Evolutionary conservation across 345 rosid species (phyloP), one percentile per base, ranked within the genome.

Genomic region (Eucalyptus erythrocorys): DNA sequence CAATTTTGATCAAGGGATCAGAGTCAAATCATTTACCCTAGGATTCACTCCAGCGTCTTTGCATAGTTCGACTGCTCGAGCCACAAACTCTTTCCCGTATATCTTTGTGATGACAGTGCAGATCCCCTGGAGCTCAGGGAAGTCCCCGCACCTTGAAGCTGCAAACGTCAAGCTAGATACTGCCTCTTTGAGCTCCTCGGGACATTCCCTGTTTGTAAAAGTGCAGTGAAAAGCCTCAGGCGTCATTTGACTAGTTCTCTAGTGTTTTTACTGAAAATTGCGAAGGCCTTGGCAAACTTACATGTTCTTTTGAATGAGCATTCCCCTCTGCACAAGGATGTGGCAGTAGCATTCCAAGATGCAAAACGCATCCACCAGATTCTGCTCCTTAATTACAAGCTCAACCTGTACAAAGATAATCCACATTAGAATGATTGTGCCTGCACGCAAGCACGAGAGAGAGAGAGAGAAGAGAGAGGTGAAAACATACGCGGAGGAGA

Each of bases 141-240:
- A 93, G 80, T 93, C 95, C 27, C 95, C 92, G 22, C 93, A 91
- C 82, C 97, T 93, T 26, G 95, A 93, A 51, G 97, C 91, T 85
- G 95, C 94, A 88, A 90, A 95, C 87, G 93, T 93, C 93, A 94
- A 93, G 90, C 94, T 90, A 13, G 97, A 91, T 81, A 92, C 86
- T 45, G 95, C 93, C 89, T 93, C 95, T 87, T 87, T 91, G 21
- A 94, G 92, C 87, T 94, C 95, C 59, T 93, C 95, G 30, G 94
- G 95, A 86, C 94, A 92, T 76, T 92, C 92, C 90, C 95, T 93
- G 64, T 80, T 48, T 76, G 5, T 19, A 26, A 45, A 48, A 45
- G 48, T 66, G 24, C 85, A 42, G 30, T 11, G 11, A 42, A 61
- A 14, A 48, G 30, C 42, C 42, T 57, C 11, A 84, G 57, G 43